Conservation (phyloP, 1,139 yeast genomes). For the Yamadazyma epiphylla region DNA sequence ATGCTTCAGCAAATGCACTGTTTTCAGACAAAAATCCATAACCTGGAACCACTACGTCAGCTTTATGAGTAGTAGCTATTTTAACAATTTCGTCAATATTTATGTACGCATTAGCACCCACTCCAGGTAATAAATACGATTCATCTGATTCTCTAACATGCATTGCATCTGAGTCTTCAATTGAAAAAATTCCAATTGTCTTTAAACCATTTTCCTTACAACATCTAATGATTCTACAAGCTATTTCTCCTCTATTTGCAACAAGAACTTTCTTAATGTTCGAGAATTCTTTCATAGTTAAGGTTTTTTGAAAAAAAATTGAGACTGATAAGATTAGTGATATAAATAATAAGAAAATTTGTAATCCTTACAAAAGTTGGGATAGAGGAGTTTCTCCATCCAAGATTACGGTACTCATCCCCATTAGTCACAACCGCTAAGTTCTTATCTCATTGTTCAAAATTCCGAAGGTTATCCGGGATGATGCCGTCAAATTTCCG, state of each 20-base stretch:
- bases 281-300: too few species aligned
- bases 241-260: slow-evolving; percentile 48
- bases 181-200: slow-evolving; percentile 38
- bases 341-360: too few species aligned
- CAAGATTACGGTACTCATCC: too few species aligned
- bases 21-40: slow-evolving; percentile 42
- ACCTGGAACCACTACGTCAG: slow-evolving; percentile 45
- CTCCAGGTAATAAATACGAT: slow-evolving; percentile 31
- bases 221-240: slow-evolving; percentile 36
- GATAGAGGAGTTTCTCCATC: too few species aligned
- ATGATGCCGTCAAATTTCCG: too few species aligned
- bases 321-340: too few species aligned
- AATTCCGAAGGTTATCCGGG: too few species aligned
- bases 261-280: slow-evolving; percentile 26
- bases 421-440: too few species aligned
- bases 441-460: too few species aligned
- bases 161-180: slow-evolving; percentile 38
- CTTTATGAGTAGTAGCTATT: slow-evolving; percentile 27
- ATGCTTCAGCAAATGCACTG: slow-evolving; percentile 35
- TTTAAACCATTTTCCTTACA: slow-evolving; percentile 33
- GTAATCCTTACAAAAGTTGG: too few species aligned
- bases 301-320: too few species aligned
- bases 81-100: slow-evolving; percentile 37
- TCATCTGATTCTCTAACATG: slow-evolving; percentile 34
- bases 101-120: slow-evolving; percentile 39